These are phyloP conservation scores for Yarrowia deformans DNA, from an alignment of 805 yeast genomes.

Conservation along the genomic window DNA sequence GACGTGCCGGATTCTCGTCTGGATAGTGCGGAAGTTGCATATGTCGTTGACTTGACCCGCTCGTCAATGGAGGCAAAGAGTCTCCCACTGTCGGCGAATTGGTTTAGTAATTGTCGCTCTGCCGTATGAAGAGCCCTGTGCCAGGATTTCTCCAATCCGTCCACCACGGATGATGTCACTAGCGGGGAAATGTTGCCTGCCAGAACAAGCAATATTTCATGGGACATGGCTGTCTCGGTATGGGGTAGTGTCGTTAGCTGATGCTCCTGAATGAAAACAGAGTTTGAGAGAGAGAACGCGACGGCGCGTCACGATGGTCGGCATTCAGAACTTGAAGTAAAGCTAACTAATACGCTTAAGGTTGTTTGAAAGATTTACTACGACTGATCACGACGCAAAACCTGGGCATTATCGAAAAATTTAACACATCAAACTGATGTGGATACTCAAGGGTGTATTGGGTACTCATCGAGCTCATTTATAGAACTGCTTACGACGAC, in stretches of 20 bases:
- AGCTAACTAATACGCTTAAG: too few species aligned
- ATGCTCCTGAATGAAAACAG: conserved; percentile 3
- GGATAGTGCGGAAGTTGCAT: conserved; percentile 27
- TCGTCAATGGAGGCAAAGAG: conserved; percentile 40
- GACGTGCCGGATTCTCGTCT: conserved; percentile 41
- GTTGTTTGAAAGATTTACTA: too few species aligned
- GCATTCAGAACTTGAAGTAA: too few species aligned
- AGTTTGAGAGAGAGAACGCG: not conserved
- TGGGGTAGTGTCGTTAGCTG: conserved; percentile 1
- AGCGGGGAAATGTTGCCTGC: conserved; percentile 44
- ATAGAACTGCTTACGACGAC: too few species aligned
- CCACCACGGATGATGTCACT: conserved; percentile 1
- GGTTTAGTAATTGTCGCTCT: conserved; percentile 42
- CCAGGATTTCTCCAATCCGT: conserved; percentile 18
- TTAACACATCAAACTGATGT: too few species aligned
- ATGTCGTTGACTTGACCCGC: conserved; percentile 11
- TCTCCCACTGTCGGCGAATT: conserved; percentile 42
- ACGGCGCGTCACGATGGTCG: not conserved
- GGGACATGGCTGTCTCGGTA: conserved; percentile 42
- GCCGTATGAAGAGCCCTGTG: conserved; percentile 42
- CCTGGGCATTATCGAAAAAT: too few species aligned
- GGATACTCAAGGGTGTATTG: too few species aligned
- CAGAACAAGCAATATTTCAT: conserved; percentile 44
- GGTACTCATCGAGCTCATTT: too few species aligned
- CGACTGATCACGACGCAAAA: too few species aligned